Evolutionary conservation across 2,329 filamentous ascomycete genomes (phyloP).

Genomic region (Xylaria multiplex): DNA sequence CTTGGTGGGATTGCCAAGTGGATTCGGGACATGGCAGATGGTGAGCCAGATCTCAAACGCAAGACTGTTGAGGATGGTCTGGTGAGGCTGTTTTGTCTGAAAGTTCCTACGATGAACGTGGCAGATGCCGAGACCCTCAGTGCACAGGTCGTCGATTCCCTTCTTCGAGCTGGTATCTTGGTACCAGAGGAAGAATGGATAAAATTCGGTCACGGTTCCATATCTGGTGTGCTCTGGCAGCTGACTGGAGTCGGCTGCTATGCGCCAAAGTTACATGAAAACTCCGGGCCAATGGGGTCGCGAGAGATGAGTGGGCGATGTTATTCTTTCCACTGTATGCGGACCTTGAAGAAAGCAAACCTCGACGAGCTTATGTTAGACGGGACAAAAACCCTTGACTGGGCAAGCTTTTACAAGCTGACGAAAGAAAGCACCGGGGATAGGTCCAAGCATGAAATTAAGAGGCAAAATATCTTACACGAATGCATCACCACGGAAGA

Average conservation of each 20-base stretch:
- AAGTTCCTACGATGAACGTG: conserved; percentile 98
- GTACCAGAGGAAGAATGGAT: conserved; percentile 97
- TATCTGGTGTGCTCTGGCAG: conserved; percentile 93
- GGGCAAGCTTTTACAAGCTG: conserved; percentile 88
- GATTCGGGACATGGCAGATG: conserved; percentile 89
- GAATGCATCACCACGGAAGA: conserved; percentile 96
- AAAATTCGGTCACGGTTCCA: conserved; percentile 81
- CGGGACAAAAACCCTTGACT: conserved; percentile 78
- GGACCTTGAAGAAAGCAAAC: conserved; percentile 94
- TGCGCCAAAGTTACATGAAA: conserved; percentile 81
- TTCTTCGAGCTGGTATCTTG: conserved; percentile 82
- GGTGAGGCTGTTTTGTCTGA: conserved; percentile 88
- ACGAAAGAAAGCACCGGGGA: conserved; percentile 78
- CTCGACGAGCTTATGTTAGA: conserved; percentile 77
- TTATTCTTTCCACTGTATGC: conserved; percentile 92
- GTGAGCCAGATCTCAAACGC: conserved; percentile 86
- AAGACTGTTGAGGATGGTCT: conserved; percentile 88
- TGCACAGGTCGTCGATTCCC: conserved; percentile 77
- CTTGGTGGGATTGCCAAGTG: conserved; percentile 87
- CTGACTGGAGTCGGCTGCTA: conserved; percentile 93
- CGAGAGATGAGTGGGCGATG: conserved; percentile 76
- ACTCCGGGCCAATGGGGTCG: conserved; percentile 52
- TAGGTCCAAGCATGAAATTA: conserved; percentile 85
- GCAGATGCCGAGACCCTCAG: conserved; percentile 93
- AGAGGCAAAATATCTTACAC: conserved; percentile 92